Conservation (phyloP, 257 asterid species). For the Gentiana macrophylla region DNA sequence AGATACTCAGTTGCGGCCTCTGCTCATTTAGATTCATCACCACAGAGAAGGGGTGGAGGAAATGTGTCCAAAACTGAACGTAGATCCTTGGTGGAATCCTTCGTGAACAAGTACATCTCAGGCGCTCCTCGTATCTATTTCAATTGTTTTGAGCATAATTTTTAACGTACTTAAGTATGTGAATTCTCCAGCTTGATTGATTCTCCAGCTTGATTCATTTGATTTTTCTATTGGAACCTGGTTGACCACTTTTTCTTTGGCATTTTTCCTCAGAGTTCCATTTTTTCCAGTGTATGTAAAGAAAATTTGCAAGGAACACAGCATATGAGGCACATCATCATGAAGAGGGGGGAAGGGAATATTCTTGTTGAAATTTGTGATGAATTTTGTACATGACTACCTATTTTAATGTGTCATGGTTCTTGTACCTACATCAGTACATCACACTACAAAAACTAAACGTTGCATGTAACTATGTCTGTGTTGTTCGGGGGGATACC, state of each 20-base stretch:
- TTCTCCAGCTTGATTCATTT: neutral
- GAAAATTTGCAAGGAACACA: neutral
- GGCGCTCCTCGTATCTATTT: neutral
- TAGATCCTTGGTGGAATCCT: conserved; percentile 38
- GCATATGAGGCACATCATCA: too few species aligned
- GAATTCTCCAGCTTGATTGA: too few species aligned
- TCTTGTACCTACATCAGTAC: too few species aligned
- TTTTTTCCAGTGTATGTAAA: neutral
- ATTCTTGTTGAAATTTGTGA: too few species aligned
- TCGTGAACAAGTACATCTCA: conserved; percentile 43
- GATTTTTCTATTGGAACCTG: neutral
- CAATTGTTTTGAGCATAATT: neutral
- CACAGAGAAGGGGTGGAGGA: conserved; percentile 20
- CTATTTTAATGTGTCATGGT: too few species aligned
- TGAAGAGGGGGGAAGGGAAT: too few species aligned
- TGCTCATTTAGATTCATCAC: conserved; percentile 26
- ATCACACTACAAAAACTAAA: too few species aligned
- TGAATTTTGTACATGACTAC: too few species aligned
- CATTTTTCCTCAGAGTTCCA: neutral
- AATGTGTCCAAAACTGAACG: conserved; percentile 47
- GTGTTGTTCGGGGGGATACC: too few species aligned
- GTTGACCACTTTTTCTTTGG: neutral
- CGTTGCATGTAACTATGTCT: too few species aligned
- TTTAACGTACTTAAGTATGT: neutral
- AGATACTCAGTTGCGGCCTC: conserved; percentile 33